Base-by-base conservation (phyloP, 108 stramenopile genomes). In the Schizochytrium sp. region DNA sequence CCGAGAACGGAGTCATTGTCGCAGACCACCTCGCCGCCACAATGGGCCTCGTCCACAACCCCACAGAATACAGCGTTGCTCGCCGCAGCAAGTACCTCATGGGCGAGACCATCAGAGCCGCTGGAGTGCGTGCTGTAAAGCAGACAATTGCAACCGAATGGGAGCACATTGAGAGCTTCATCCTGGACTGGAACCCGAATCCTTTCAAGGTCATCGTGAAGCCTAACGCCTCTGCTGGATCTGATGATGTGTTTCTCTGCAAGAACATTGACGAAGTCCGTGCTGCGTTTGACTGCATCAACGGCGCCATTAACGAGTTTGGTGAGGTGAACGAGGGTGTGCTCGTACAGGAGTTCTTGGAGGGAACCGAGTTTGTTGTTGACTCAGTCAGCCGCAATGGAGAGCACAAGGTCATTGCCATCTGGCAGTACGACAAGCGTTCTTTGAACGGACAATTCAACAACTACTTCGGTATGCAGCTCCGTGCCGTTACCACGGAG, bases 381-480 rank as follows among this genome's bases (percentile, higher is more conserved):
- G 98, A 99, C 90, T 92, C 94, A 7, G 98, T 99, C 3, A 93
- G 93, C 87, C 92, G 93, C 4, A 92, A 97, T 91, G 97, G 97
- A 3, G 95, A 94, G 19, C 95, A 96, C 89, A 97, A 98, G 91
- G 94, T 97, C 57, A 96, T 96, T 45, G 98, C 97, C 7, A 89
- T 99, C 28, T 98, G 98, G 98, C 95, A 95, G 28, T 97, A 97
- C 91, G 96, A 98, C 92, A 97, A 97, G 89, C 92, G 96, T 88
- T 89, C 93, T 4, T 93, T 95, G 10, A 97, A 96, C 76, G 97
- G 97, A 57, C 91, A 93, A 46, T 72, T 72, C 72, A 96, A 96
- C 91, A 96, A 95, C 10, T 92, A 93, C 91, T 98, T 97, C 89
- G 96, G 94, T 1, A 97, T 97, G 47, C 90, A 95, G 90, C 72